These are phyloP conservation scores for Lineolata rhizophorae DNA, from an alignment of 495 filamentous ascomycete genomes.

Conservation along the genomic window DNA sequence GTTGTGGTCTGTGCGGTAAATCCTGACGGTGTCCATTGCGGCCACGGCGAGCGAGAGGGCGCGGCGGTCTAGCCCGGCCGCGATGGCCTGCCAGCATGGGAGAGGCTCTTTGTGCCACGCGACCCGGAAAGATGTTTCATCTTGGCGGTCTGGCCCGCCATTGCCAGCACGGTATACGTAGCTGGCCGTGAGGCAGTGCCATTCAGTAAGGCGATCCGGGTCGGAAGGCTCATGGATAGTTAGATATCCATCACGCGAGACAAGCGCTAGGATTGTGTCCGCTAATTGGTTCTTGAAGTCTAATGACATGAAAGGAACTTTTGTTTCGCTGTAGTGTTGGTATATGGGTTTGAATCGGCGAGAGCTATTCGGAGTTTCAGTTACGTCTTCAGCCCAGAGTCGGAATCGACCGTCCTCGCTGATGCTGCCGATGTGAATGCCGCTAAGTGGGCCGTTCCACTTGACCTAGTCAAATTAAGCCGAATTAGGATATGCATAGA, in stretches of 20 bases:
- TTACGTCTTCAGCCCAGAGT: slow-evolving; percentile 74
- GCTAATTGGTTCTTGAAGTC: slow-evolving; percentile 53
- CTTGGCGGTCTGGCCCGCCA: slow-evolving; percentile 37
- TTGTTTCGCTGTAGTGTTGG: slow-evolving; percentile 30
- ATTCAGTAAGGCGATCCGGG: slow-evolving; percentile 59
- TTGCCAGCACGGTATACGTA: slow-evolving; percentile 32
- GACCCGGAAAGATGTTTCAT: slow-evolving; percentile 70
- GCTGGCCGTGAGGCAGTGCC: slow-evolving; percentile 49
- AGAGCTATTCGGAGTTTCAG: slow-evolving; percentile 43
- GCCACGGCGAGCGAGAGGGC: slow-evolving; percentile 60
- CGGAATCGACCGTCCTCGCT: slow-evolving; percentile 74
- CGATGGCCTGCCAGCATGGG: slow-evolving; percentile 51
- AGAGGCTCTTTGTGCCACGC: slow-evolving; percentile 67
- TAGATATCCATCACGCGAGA: slow-evolving; percentile 60
- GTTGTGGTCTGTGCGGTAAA: slow-evolving; percentile 48
- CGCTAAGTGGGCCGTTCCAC: slow-evolving; percentile 49
- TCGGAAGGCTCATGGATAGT: slow-evolving; percentile 70
- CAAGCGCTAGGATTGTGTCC: slow-evolving; percentile 59
- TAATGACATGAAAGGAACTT: slow-evolving; percentile 51
- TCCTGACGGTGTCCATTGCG: slow-evolving; percentile 53
- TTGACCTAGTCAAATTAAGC: slow-evolving; percentile 36
- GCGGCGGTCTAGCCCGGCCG: slow-evolving; percentile 54
- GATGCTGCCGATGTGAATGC: slow-evolving; percentile 43
- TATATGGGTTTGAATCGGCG: slow-evolving; percentile 53
- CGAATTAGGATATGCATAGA: too few relatives aligned